Base-by-base conservation (phyloP, 805 yeast genomes). In the Candida palmyrensis region DNA sequence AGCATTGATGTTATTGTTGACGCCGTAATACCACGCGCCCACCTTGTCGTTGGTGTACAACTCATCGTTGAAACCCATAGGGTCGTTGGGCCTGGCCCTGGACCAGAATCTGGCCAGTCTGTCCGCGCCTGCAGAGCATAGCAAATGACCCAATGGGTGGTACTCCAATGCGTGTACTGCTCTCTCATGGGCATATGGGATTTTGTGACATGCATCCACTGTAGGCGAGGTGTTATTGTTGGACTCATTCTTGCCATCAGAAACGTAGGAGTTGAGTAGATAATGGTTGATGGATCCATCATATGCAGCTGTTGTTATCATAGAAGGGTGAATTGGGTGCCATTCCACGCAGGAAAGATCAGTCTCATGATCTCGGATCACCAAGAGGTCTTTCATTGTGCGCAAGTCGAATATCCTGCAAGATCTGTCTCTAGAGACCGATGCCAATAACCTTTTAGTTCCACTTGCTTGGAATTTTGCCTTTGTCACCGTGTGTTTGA, bases 161-260 rank as follows among this genome's bases (percentile, higher is more conserved):
- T 88, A 92, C 39, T 89, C 90, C 36, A 92, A 57, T 3, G 95
- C 77, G 57, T 90, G 88, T 33, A 92, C 77, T 3, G 95, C 94
- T 62, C 85, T 84, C 49, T 88, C 96, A 55, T 92, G 99, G 0
- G 97, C 98, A 57, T 75, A 80, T 3, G 97, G 96, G 22, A 92
- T 83, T 12, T 60, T 57, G 48, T 82, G 89, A 24, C 61, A 62
- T 7, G 79, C 49, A 49, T 71, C 62, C 11, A 45, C 38, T 3
- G 49, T 32, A n/a, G 40, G 25, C 7, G 31, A 23, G 5, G 39
- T 25, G 24, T 43, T 45, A 10, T 35, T 35, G 17, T 41, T 37
- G 22, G 36, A 26, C 20, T 41, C 41, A 19, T 37, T 42, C 12
- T 47, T 44, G 25, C 41, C 47, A 16, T 59, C 66, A 10, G 73